Base-by-base conservation (phyloP, 306 rosid species). In the Pterocarpus santalinus region DNA sequence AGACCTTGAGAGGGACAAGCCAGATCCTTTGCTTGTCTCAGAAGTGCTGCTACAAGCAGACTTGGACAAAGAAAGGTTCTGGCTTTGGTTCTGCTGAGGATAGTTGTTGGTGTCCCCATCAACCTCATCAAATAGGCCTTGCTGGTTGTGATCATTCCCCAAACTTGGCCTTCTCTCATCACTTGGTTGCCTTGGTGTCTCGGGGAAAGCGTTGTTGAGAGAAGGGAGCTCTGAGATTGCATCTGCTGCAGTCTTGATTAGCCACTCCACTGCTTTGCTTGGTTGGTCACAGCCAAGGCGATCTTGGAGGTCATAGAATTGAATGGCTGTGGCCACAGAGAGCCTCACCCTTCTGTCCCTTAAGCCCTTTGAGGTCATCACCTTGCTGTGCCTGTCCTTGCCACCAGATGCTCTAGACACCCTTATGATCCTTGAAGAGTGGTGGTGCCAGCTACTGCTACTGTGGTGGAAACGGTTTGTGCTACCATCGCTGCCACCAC, bases 331-430 rank as follows among this genome's bases (percentile, higher is more conserved):
- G 41, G 87, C 78, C 0, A 95, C 99, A 10, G 99, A 91, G 36
- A 95, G 84, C 83, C 99, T 81, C 68, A 95, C 99, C 80, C 99
- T 75, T 72, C 99, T 80, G 85, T 95, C 99, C 70, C 99, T 87
- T 4, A 91, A 39, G 14, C 99, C 99, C 58, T 93, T 95, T 0
- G 98, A 93, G 35, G 99, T 95, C 98, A 86, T 90, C 0, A 95
- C 99, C 72, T 95, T 95, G 83, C 99, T 95, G 82, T 95, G 99
- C 17, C 99, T 87, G 49, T 95, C 99, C 77, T 95, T 95, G 0
- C 99, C 99, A 1, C 99, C 98, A 28, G 98, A 93, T 10, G 96
- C 97, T 53, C 98, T 69, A 4, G 99, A 95, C 65, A 95, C 99
- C 80, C 99, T 88, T 72, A 95, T 88, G 80, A 95, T 95, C 39